Evolutionary conservation across 192 early-diverging fungal genomes (phyloP).

Genomic region (Thamnidium elegans): DNA sequence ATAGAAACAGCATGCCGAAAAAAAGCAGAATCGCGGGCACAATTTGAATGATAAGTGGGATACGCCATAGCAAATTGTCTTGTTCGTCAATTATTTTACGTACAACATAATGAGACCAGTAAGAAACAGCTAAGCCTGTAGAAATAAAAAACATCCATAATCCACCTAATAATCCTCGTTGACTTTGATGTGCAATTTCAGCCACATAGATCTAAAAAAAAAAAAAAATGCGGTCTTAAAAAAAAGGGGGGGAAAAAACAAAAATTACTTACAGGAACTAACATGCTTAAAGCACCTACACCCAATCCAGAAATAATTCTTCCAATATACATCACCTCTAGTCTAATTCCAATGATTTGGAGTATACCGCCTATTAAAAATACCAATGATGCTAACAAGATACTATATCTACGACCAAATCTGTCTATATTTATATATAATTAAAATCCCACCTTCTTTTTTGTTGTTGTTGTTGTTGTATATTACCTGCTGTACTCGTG

Average conservation of each 20-base stretch:
- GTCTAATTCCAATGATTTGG: constrained; percentile 27
- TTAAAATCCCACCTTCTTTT: not conserved
- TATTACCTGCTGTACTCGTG: constrained; percentile 19
- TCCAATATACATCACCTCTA: constrained; percentile 46
- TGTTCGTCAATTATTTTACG: constrained; percentile 11
- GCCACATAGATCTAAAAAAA: constrained; percentile 20
- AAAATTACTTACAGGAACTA: constrained; percentile 16
- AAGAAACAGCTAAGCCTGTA: constrained; percentile 23
- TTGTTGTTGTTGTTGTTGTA: not conserved
- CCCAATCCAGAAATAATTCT: constrained; percentile 49
- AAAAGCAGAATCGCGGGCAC: constrained; percentile 18
- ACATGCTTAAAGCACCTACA: constrained; percentile 16
- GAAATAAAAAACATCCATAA: constrained; percentile 30
- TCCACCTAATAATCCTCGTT: constrained; percentile 17
- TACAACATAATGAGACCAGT: constrained; percentile 30
- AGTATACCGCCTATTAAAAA: constrained; percentile 63
- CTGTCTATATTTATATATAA: constrained; percentile 33
- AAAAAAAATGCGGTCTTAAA: not conserved
- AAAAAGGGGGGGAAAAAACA: not conserved
- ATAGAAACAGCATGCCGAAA: constrained; percentile 23
- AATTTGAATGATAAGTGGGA: constrained; percentile 28
- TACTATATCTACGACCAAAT: constrained; percentile 58
- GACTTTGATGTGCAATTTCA: constrained; percentile 20
- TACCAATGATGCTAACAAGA: constrained; percentile 50
- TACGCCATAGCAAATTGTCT: constrained; percentile 24